These are phyloP conservation scores for Phialocephala sp. DNA, from an alignment of 2,329 filamentous ascomycete genomes.

Conservation along the genomic window DNA sequence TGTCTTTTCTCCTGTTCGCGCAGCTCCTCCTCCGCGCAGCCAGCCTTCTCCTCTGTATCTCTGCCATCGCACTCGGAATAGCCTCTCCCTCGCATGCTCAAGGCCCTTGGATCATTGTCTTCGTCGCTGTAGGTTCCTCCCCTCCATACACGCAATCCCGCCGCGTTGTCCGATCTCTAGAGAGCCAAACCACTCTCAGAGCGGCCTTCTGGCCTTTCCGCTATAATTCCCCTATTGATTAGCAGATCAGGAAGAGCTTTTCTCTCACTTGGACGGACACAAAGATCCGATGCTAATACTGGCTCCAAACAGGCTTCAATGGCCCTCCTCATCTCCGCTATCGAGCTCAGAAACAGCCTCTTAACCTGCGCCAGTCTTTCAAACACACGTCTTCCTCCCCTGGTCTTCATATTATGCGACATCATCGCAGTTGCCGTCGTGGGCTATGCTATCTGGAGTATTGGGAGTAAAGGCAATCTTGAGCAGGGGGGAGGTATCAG, in stretches of 20 bases:
- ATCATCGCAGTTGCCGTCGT: neutral
- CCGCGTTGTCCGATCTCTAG: no score
- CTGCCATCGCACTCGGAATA: neutral
- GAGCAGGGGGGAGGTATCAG: neutral
- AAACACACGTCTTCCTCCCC: neutral
- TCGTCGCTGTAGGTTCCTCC: neutral
- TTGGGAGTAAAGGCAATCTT: neutral
- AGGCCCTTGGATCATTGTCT: neutral
- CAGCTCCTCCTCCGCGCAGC: neutral
- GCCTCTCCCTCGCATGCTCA: neutral
- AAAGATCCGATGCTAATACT: neutral
- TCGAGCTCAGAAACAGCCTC: neutral
- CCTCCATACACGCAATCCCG: neutral
- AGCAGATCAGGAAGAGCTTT: no score
- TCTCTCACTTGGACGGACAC: neutral
- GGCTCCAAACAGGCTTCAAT: neutral
- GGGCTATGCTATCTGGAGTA: neutral
- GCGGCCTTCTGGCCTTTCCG: no score
- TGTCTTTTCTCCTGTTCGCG: neutral
- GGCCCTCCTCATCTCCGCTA: neutral
- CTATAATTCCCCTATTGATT: no score
- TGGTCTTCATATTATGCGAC: neutral
- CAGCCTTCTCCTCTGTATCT: neutral
- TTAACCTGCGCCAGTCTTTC: neutral
- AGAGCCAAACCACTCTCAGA: no score